phyloP scores from a whole-genome alignment of 2,329 filamentous ascomycete species.

The Blastomyces percursus region DNA sequence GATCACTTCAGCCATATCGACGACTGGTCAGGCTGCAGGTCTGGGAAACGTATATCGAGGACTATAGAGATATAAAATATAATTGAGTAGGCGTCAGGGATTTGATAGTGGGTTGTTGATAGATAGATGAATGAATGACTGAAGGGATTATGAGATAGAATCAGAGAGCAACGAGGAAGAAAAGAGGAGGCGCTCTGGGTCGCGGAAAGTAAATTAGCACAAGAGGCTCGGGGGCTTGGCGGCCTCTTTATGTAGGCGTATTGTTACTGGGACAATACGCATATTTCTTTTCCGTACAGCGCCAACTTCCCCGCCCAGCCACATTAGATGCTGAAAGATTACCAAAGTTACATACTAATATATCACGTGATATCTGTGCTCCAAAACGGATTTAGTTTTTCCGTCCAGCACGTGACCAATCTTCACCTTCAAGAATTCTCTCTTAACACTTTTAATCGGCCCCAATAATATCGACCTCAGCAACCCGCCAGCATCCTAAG shows the following conservation, averaged over 20 bases:
- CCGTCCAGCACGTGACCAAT: not conserved
- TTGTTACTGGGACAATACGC: not conserved
- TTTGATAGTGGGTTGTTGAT: not conserved
- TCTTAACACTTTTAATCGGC: not conserved
- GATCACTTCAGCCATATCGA: slow-evolving; percentile 58
- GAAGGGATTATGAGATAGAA: not conserved
- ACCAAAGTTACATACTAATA: not conserved
- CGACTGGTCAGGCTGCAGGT: not conserved
- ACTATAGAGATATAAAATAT: not conserved
- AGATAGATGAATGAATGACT: not conserved
- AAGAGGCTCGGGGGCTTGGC: not conserved
- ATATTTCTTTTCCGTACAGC: not conserved
- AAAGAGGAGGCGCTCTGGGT: not conserved
- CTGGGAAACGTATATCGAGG: not conserved
- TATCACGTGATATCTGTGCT: not conserved
- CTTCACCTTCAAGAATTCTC: not conserved
- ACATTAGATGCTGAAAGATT: not conserved
- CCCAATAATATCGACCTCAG: slow-evolving; percentile 10
- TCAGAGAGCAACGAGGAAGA: not conserved
- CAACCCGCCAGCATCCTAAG: not conserved
- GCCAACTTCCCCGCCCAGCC: not conserved
- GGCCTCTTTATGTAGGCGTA: not conserved
- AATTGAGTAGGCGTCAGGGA: not conserved
- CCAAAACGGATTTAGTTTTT: not conserved
- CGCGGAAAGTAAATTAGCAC: not conserved